A percentile compares a stretch with the other conserved stretches of the same genome.
Evolutionary conservation across 2,329 filamentous ascomycete genomes (phyloP).

Genomic region (Fusarium odoratissimum): DNA sequence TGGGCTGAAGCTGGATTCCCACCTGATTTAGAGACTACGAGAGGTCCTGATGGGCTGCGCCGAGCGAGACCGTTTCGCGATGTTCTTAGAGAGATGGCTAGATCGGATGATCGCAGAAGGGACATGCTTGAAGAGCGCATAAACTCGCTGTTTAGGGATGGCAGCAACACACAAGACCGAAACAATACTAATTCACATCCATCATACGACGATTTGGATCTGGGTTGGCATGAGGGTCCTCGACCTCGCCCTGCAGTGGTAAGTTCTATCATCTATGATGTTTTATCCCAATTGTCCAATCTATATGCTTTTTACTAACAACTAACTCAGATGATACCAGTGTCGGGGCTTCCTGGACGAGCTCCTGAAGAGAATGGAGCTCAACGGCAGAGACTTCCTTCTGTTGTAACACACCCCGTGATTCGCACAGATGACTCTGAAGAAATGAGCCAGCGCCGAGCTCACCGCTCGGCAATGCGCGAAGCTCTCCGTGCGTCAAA

Average conservation of each 20-base stretch:
- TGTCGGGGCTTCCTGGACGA: neutral
- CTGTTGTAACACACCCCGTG: conserved; percentile 4
- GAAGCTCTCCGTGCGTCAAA: neutral
- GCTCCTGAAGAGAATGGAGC: neutral
- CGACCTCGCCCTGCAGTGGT: conserved; percentile 40
- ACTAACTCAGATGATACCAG: conserved; percentile 17
- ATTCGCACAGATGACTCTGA: neutral
- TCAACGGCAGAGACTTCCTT: neutral
- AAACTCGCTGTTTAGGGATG: conserved; percentile 39
- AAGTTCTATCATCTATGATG: conserved; percentile 12
- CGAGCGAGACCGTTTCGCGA: conserved; percentile 40
- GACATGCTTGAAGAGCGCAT: conserved; percentile 47
- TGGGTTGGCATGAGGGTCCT: conserved; percentile 43
- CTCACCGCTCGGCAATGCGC: neutral
- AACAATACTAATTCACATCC: conserved; percentile 11
- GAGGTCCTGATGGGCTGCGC: conserved; percentile 12
- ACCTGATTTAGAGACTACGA: conserved; percentile 24
- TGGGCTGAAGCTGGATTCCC: conserved; percentile 37
- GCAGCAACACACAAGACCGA: conserved; percentile 24
- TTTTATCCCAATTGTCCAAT: neutral
- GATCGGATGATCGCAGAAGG: conserved; percentile 39
- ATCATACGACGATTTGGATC: conserved; percentile 31
- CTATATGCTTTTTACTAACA: conserved; percentile 2
- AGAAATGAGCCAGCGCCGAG: conserved; percentile 1
- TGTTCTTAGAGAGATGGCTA: conserved; percentile 44